These are phyloP conservation scores for Lactarius indigo DNA, from an alignment of 768 basidiomycete genomes.

Conservation along the genomic window DNA sequence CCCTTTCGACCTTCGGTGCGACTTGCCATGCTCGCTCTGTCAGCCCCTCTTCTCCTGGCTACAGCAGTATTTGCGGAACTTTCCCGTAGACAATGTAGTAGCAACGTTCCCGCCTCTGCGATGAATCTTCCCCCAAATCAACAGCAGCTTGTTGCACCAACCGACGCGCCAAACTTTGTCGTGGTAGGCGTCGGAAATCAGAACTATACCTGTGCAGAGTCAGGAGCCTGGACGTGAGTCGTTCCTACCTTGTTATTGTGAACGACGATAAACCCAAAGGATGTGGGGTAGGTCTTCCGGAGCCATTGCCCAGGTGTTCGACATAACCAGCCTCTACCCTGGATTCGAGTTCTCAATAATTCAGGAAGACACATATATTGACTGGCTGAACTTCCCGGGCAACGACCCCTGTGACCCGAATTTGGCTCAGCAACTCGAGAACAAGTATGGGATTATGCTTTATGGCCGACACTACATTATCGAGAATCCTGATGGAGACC, in stretches of 20 bases:
- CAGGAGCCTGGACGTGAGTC: background rate
- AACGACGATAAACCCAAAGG: background rate
- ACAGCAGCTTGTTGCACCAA: background rate
- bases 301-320: background rate
- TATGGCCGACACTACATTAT: background rate
- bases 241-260: no score
- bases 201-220: slow-evolving; percentile 7
- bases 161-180: background rate
- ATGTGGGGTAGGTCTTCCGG: background rate
- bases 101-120: background rate
- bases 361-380: background rate
- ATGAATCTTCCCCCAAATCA: background rate
- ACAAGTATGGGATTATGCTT: background rate
- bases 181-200: background rate
- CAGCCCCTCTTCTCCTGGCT: background rate
- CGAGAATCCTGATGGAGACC: background rate
- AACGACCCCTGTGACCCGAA: background rate
- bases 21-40: background rate
- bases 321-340: background rate
- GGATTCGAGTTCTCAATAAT: background rate
- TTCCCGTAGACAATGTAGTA: background rate
- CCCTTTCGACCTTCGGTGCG: background rate
- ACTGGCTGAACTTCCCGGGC: background rate
- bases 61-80: background rate
- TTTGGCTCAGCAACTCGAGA: background rate